These are phyloP conservation scores for Rhodotorula babjevae DNA, from an alignment of 768 basidiomycete species.

Conservation along the genomic window DNA sequence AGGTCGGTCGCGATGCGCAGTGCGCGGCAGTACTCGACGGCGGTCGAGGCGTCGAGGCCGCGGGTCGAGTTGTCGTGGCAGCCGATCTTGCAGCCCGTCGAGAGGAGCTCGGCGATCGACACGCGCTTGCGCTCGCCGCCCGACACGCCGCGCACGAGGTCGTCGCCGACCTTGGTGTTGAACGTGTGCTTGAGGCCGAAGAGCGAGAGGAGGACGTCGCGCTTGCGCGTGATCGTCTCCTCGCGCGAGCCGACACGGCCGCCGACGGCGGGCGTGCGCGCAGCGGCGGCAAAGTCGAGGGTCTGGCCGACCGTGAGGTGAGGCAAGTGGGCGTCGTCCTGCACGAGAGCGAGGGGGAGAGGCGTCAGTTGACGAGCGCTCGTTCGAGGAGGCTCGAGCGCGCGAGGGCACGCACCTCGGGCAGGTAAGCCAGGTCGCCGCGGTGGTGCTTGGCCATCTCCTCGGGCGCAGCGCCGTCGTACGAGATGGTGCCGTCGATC, in stretches of 20 bases:
- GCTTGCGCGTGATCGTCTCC: conserved; percentile 48
- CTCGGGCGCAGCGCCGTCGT: conserved; percentile 51
- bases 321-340: conserved; percentile 39
- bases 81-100: conserved; percentile 43
- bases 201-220: conserved; percentile 54
- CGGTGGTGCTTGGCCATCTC: conserved; percentile 53
- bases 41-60: conserved; percentile 71
- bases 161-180: conserved; percentile 56
- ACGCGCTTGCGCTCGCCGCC: conserved; percentile 54
- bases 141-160: conserved; percentile 57
- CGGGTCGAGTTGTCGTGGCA: conserved; percentile 63
- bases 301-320: conserved; percentile 48
- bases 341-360: conserved; percentile 64
- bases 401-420: conserved; percentile 44
- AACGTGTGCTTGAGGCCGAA: conserved; percentile 71
- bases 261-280: conserved; percentile 53
- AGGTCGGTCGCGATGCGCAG: conserved; percentile 77
- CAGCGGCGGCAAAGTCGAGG: conserved; percentile 56
- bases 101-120: conserved; percentile 50
- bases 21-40: conserved; percentile 73
- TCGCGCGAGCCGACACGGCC: conserved; percentile 48
- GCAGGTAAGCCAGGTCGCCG: conserved; percentile 73
- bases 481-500: conserved; percentile 51
- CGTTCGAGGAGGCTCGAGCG: too few relatives aligned
- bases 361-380: too few relatives aligned